Conservation (phyloP, 78 protist species). For the Creolimax fragrantissima region DNA sequence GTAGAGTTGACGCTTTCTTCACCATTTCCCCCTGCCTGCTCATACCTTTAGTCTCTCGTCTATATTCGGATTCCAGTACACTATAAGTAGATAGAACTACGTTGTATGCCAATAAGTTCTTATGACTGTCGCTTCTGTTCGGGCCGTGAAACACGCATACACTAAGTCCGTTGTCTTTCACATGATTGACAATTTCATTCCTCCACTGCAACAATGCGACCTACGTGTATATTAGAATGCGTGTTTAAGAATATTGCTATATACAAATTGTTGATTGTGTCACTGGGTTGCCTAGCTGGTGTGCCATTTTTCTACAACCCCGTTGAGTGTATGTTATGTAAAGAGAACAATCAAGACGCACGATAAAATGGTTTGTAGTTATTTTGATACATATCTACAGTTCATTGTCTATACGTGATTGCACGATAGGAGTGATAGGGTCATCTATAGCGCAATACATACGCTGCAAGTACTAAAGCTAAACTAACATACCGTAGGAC, state of each 20-base stretch:
- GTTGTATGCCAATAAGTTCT: not conserved
- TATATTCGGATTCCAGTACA: not conserved
- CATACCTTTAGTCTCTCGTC: conserved; percentile 1
- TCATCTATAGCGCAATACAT: too few relatives aligned
- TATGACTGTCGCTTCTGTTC: not conserved
- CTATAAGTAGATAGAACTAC: conserved; percentile 43
- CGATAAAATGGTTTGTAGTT: not conserved
- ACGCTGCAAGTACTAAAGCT: too few relatives aligned
- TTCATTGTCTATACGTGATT: not conserved
- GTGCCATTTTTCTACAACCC: not conserved
- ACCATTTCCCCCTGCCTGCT: conserved; percentile 5
- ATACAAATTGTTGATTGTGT: not conserved
- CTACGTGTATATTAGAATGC: not conserved
- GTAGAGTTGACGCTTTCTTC: not conserved
- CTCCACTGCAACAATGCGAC: conserved; percentile 38
- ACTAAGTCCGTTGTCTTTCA: conserved; percentile 14
- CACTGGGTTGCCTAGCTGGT: too few relatives aligned
- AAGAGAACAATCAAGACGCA: not conserved
- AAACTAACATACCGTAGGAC: too few relatives aligned
- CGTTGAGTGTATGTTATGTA: not conserved
- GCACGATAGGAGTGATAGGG: too few relatives aligned
- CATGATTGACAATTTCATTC: conserved; percentile 12
- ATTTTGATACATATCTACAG: not conserved
- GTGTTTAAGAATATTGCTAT: not conserved
- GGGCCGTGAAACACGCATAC: conserved; percentile 28